These are phyloP conservation scores for Penicillium palitans DNA, from an alignment of 2,329 filamentous ascomycete species.

Conservation along the genomic window DNA sequence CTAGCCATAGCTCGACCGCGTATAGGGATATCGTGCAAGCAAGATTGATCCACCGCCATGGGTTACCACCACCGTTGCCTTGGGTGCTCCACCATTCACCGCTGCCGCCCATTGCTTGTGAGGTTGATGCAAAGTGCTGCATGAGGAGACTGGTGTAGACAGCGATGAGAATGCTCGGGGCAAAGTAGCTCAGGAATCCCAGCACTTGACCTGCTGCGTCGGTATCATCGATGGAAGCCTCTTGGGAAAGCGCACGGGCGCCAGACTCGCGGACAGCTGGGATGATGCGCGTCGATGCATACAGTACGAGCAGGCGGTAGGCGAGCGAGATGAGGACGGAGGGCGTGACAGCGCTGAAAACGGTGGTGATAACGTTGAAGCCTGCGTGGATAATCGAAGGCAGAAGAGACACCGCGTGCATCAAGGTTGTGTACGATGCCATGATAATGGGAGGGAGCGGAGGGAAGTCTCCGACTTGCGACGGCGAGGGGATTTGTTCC, in stretches of 20 bases:
- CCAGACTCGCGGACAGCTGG: slow-evolving; percentile 87
- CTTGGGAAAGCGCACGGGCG: slow-evolving; percentile 76
- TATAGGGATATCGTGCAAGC: slow-evolving; percentile 87
- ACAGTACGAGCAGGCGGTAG: slow-evolving; percentile 92
- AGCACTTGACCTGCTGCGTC: slow-evolving; percentile 79
- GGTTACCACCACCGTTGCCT: slow-evolving; percentile 79
- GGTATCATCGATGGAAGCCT: slow-evolving; percentile 80
- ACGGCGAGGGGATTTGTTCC: slow-evolving; percentile 52
- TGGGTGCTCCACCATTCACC: slow-evolving; percentile 81
- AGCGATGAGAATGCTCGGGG: slow-evolving; percentile 87
- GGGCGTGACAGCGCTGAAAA: slow-evolving; percentile 91
- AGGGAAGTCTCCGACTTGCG: slow-evolving; percentile 74
- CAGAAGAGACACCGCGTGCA: slow-evolving; percentile 80
- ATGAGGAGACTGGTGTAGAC: slow-evolving; percentile 94
- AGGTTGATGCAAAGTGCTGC: slow-evolving; percentile 85
- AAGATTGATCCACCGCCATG: slow-evolving; percentile 93
- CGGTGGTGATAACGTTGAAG: slow-evolving; percentile 83
- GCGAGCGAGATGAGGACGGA: slow-evolving; percentile 93
- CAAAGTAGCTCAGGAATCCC: slow-evolving; percentile 88
- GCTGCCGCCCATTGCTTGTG: slow-evolving; percentile 58
- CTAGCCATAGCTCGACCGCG: slow-evolving; percentile 83
- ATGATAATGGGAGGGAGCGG: slow-evolving; percentile 97
- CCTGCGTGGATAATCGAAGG: slow-evolving; percentile 80
- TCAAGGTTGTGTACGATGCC: slow-evolving; percentile 91
- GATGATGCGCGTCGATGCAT: slow-evolving; percentile 92